Evolutionary conservation across 2,329 filamentous ascomycete genomes (phyloP), one percentile per base, ranked within the genome.

Genomic region (Chaetomium sp.): DNA sequence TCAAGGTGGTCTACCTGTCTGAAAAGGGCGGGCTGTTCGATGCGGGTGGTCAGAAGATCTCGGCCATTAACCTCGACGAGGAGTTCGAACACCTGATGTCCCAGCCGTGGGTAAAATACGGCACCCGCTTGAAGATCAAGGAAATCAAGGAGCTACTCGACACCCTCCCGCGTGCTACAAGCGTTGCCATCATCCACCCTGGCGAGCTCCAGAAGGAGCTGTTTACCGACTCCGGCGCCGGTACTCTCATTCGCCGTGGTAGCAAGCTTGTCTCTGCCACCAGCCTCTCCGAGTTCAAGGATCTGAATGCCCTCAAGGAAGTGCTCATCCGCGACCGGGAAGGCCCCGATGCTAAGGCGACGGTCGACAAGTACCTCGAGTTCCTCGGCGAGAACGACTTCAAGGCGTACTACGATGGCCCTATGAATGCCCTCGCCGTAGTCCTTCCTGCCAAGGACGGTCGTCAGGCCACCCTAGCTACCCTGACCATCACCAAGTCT

Each of bases 1-100:
- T 97, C 66, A 99, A 99, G 83, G 92, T 97, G 59, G 91, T 99
- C 58, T 99, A 96, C 71, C 80, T 97, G n/a, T 95, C 91, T 5
- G 94, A 99, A 76, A 97, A 97, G 80, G 94, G 94, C 49, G 94
- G 92, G 6, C 76, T 99, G 37, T 95, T 96, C 74, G 90, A 97
- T 69, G 91, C 91, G 57, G 89, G 95, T 61, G 88, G 87, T 57
- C 87, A 92, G 77, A 95, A 96, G 77, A 97, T 97, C 68, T 96
- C 92, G 5, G 89, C 88, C 57, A 97, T 97, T 74, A 97, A 97
- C 75, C 79, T 99, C 56, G 94, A 99, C 69, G 91, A 95, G 73
- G 94, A 99, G 74, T 97, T 89, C 67, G 90, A 95, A 57, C 81
- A 89, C 68, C 81, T 96, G 67, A 96, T 97, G 90, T 80, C 84